Evolutionary conservation across 1,139 yeast species (phyloP).

Genomic region (Debaryomyces robertsiae): DNA sequence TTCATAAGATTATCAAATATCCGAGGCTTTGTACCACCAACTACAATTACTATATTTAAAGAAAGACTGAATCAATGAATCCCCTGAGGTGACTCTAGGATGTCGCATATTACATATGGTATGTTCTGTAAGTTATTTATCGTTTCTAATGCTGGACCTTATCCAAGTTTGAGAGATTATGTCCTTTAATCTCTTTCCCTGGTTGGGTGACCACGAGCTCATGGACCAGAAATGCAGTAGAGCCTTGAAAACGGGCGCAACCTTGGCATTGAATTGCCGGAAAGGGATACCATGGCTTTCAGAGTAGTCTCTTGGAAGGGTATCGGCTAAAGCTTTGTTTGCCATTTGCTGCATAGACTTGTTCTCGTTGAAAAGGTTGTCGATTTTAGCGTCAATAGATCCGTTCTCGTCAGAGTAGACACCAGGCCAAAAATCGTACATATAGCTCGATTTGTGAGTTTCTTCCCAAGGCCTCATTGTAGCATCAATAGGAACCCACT

Average conservation of each 20-base stretch:
- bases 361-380: conserved; percentile 12
- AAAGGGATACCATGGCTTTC: conserved; percentile 27
- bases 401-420: not conserved
- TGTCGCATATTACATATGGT: too few relatives aligned
- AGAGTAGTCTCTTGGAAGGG: conserved; percentile 32
- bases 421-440: not conserved
- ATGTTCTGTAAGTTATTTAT: not conserved
- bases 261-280: conserved; percentile 27
- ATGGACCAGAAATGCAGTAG: conserved; percentile 65
- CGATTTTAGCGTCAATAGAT: conserved; percentile 12
- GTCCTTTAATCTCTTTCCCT: conserved; percentile 53
- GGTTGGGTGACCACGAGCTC: conserved; percentile 56
- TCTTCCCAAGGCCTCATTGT: conserved; percentile 66
- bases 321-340: conserved; percentile 14
- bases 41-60: not conserved
- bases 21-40: not conserved
- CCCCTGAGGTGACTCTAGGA: too few relatives aligned
- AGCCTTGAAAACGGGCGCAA: conserved; percentile 52
- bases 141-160: conserved; percentile 12
- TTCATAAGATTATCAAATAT: not conserved
- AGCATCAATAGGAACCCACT: conserved; percentile 59
- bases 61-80: too few relatives aligned
- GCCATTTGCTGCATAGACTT: conserved; percentile 17
- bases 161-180: conserved; percentile 47
- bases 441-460: not conserved